Evolutionary conservation across 352 stramenopile genomes (phyloP), one percentile per base, ranked within the genome.

Genomic region (Salisapilia sapeloensis): DNA sequence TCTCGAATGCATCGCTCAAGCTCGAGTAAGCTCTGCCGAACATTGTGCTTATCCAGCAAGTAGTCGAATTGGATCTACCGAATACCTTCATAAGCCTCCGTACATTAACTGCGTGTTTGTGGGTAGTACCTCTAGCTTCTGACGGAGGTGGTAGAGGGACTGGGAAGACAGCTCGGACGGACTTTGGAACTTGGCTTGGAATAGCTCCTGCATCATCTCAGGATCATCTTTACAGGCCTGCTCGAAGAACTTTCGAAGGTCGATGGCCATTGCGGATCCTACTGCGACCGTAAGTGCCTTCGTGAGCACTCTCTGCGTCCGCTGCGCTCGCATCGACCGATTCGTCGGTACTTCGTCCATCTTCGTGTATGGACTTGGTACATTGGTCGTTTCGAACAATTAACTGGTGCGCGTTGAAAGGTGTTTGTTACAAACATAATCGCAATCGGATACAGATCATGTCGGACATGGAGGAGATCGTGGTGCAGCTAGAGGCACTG

Each of bases 281-380:
- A 78, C 50, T 14, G 61, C 70, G 16, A 74, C 56, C 26, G 78
- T 57, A 29, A 81, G 48, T 28, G 65, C 65, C 45, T 78, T 81
- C 46, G 70, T 56, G 0, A 78, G 49, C 21, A 67, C 74, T 40
- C 69, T 29, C 35, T 59, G 48, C 65, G 78, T 69, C 38, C 65
- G 59, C 39, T 60, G 51, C 50, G 61, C 61, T 15, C 60, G 60
- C 39, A 52, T 44, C 10, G 49, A 50, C 7, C 42, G 40, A 20
- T 41, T 40, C 25, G 29, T 30, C 18, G 23, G 24, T 7, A 38
- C 26, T 11, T 35, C 32, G 23, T 44, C 30, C n/a, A 40, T 43
- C 28, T 55, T 50, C 19, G 43, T 36, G 38, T 11, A 11, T 26
- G 7, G 48, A 44, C 44, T 19, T 29, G 22, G 35, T 24, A 29